phyloP scores from a whole-genome alignment of 345 rosid genomes.

The Cardamine chenopodiifolia region DNA sequence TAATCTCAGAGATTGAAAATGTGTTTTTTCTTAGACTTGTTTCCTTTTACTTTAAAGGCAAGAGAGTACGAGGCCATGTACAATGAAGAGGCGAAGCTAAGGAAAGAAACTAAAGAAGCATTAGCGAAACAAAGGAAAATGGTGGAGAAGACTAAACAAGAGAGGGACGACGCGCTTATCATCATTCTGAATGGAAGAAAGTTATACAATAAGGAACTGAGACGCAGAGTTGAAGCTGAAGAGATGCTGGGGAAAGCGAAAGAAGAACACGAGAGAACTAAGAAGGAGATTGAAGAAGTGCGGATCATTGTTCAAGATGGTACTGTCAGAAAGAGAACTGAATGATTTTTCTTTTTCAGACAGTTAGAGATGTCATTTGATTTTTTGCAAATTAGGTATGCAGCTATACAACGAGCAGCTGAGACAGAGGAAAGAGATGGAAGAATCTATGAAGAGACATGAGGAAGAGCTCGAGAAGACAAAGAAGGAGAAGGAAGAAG shows the following conservation, averaged over 20 bases:
- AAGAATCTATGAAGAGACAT: slow-evolving; percentile 37
- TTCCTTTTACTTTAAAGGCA: slow-evolving; percentile 41
- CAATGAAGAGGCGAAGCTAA: slow-evolving; percentile 39
- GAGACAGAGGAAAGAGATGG: slow-evolving; percentile 47
- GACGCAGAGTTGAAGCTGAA: slow-evolving; percentile 47
- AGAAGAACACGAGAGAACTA: slow-evolving; percentile 45
- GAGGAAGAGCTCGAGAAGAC: slow-evolving; percentile 45
- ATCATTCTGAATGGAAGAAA: slow-evolving; percentile 42
- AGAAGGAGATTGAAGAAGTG: slow-evolving; percentile 47
- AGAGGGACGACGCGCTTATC: slow-evolving; percentile 49
- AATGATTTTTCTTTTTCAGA: neutral
- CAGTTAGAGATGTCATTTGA: neutral
- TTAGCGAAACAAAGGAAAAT: slow-evolving; percentile 38
- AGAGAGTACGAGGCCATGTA: slow-evolving; percentile 47
- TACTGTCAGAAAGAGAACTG: slow-evolving; percentile 25
- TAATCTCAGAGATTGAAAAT: neutral
- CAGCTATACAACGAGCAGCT: slow-evolving; percentile 44
- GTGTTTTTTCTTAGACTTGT: neutral
- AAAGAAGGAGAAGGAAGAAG: slow-evolving; percentile 43
- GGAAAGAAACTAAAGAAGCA: slow-evolving; percentile 46
- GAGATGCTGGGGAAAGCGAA: slow-evolving; percentile 39
- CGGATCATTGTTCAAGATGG: slow-evolving; percentile 41
- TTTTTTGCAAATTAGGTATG: slow-evolving; percentile 30
- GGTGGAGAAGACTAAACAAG: slow-evolving; percentile 43
- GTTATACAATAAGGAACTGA: slow-evolving; percentile 46